These are phyloP conservation scores for Globisporangium sylvaticum DNA, from an alignment of 352 stramenopile species.

Conservation along the genomic window DNA sequence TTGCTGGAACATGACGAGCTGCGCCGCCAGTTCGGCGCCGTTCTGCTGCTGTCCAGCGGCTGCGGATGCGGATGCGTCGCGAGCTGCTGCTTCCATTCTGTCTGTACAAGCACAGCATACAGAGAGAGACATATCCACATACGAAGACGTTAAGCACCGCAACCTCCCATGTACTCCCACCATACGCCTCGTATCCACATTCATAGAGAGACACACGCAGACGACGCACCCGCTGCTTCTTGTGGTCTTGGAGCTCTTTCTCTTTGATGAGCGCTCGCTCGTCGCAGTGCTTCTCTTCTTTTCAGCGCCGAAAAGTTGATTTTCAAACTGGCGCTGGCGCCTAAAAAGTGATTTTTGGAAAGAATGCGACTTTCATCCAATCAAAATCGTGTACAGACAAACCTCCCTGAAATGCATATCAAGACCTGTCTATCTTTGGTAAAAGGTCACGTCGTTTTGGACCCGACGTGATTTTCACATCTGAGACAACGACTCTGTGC, in stretches of 20 bases:
- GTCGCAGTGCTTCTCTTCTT: background rate
- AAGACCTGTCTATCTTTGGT: no score
- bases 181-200: background rate
- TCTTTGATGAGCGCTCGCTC: background rate
- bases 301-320: background rate
- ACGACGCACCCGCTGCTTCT: background rate
- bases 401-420: no score
- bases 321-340: background rate
- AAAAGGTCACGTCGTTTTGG: no score
- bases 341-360: no score
- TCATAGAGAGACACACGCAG: background rate
- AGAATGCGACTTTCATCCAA: no score
- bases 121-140: background rate
- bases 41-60: conserved; percentile 17
- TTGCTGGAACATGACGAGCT: conserved; percentile 55
- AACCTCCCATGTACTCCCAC: background rate
- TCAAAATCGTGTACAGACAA: no score
- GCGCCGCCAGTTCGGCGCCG: conserved; percentile 34
- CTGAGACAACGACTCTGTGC: no score
- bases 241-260: background rate
- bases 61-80: conserved; percentile 15
- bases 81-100: conserved; percentile 5
- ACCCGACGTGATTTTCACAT: no score
- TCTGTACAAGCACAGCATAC: background rate
- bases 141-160: background rate